Evolutionary conservation across 2,329 filamentous ascomycete species (phyloP).

Genomic region (Elsinoe perseae): DNA sequence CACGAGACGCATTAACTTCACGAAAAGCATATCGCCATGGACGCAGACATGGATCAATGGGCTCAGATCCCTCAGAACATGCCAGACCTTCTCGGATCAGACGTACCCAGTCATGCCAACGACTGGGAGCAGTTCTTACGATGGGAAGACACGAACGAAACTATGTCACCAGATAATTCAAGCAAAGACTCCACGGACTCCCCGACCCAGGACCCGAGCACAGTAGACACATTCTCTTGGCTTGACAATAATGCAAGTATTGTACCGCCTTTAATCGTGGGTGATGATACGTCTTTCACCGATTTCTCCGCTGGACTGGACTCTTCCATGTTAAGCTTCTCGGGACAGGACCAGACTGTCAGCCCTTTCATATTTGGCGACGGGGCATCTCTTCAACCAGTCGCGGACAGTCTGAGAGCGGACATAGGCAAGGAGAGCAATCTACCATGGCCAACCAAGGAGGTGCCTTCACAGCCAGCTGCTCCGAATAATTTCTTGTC

Average conservation of each 20-base stretch:
- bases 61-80: slow-evolving; percentile 1
- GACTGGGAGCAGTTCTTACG: slow-evolving; percentile 44
- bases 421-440: slow-evolving; percentile 21
- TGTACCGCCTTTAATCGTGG: slow-evolving; percentile 28
- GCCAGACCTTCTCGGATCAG: slow-evolving; percentile 12
- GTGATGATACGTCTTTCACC: slow-evolving; percentile 27
- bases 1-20: not conserved
- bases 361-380: slow-evolving; percentile 19
- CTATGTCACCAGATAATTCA: slow-evolving; percentile 29
- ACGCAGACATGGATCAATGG: slow-evolving; percentile 6
- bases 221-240: slow-evolving; percentile 22
- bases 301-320: slow-evolving; percentile 22
- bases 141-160: slow-evolving; percentile 35
- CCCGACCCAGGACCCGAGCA: slow-evolving; percentile 25
- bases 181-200: slow-evolving; percentile 31
- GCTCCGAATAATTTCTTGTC: slow-evolving; percentile 4
- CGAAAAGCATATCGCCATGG: not conserved
- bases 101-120: slow-evolving; percentile 23
- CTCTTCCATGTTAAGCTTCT: slow-evolving; percentile 26
- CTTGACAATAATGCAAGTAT: slow-evolving; percentile 22
- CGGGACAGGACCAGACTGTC: slow-evolving; percentile 14
- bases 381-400: slow-evolving; percentile 13
- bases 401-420: slow-evolving; percentile 19
- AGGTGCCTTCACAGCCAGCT: slow-evolving; percentile 12
- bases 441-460: slow-evolving; percentile 12